Percentiles rank a stretch among this genome's conserved stretches.
Evolutionary conservation across 164 flowering plant genomes (phyloP).

Genomic region (Annona cherimola): DNA sequence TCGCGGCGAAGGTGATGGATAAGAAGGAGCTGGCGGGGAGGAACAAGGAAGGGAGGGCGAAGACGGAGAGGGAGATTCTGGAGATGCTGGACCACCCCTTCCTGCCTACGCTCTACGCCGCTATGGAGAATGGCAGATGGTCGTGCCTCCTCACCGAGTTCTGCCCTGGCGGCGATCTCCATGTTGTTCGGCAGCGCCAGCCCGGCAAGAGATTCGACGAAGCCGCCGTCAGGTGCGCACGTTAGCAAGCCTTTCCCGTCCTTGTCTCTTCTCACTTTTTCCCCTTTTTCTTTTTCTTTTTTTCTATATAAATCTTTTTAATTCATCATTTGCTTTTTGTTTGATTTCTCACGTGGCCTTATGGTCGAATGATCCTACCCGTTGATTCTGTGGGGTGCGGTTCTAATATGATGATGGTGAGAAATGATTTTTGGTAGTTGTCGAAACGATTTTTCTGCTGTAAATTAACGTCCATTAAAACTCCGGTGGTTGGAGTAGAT

Average conservation of each 20-base stretch:
- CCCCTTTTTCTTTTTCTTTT: neutral
- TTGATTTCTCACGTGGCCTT: neutral
- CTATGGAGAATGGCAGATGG: conserved; percentile 44
- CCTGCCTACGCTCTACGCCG: conserved; percentile 63
- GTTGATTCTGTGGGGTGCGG: too few species aligned
- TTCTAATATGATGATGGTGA: too few species aligned
- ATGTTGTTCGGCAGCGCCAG: conserved; percentile 70
- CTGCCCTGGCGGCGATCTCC: conserved; percentile 84
- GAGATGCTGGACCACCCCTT: conserved; percentile 71
- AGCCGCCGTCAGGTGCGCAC: conserved; percentile 54
- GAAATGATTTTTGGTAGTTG: too few species aligned
- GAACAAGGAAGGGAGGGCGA: conserved; percentile 55
- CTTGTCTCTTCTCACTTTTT: neutral
- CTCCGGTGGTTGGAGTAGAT: too few species aligned
- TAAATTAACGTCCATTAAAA: too few species aligned
- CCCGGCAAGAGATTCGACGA: conserved; percentile 51
- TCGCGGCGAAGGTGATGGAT: conserved; percentile 79
- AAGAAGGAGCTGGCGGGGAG: conserved; percentile 50
- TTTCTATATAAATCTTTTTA: neutral
- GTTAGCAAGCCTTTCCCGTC: neutral
- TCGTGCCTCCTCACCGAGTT: conserved; percentile 71
- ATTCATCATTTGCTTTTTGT: neutral
- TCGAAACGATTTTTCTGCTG: too few species aligned
- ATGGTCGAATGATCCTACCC: neutral
- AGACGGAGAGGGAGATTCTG: conserved; percentile 58